Conservation (phyloP, 495 filamentous ascomycete species). For the Cairneyella variabilis region DNA sequence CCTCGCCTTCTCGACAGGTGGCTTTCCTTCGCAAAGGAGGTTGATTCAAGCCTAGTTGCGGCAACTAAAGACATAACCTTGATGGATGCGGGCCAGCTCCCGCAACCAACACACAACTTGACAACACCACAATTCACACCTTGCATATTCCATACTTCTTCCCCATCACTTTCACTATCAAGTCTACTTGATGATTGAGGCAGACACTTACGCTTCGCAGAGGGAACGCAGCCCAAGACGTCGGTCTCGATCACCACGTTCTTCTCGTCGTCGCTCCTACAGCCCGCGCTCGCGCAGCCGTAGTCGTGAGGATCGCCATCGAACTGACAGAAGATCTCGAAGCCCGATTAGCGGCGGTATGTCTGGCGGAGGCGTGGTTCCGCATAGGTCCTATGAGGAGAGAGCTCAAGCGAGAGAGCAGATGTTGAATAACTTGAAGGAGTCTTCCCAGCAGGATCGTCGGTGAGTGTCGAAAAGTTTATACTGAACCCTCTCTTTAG, state of each 20-base stretch:
- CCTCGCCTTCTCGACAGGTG: not conserved
- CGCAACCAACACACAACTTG: not conserved
- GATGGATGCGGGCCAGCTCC: slow-evolving; percentile 6
- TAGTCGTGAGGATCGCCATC: slow-evolving; percentile 81
- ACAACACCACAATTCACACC: not conserved
- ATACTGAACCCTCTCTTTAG: no score
- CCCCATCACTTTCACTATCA: not conserved
- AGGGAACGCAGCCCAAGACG: slow-evolving; percentile 63
- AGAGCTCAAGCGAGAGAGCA: slow-evolving; percentile 81
- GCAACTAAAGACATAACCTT: slow-evolving; percentile 8
- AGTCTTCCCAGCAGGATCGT: slow-evolving; percentile 95
- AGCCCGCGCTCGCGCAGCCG: slow-evolving; percentile 90
- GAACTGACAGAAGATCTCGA: slow-evolving; percentile 72
- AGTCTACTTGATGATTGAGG: slow-evolving; percentile 25
- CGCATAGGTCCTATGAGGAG: slow-evolving; percentile 76
- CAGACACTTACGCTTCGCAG: slow-evolving; percentile 53
- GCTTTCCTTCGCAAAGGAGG: slow-evolving; percentile 10
- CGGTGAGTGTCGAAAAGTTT: slow-evolving; percentile 9
- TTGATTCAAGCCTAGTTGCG: slow-evolving; percentile 7
- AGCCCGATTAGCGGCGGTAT: slow-evolving; percentile 59
- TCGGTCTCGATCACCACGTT: slow-evolving; percentile 45
- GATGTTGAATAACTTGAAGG: slow-evolving; percentile 91
- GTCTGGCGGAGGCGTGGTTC: slow-evolving; percentile 48
- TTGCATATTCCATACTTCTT: not conserved
- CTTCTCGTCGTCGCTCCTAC: slow-evolving; percentile 78